Percentiles rank a stretch among this genome's conserved stretches.
These are phyloP conservation scores for Diaporthe caulivora DNA, from an alignment of 2,329 filamentous ascomycete genomes.

Conservation along the genomic window DNA sequence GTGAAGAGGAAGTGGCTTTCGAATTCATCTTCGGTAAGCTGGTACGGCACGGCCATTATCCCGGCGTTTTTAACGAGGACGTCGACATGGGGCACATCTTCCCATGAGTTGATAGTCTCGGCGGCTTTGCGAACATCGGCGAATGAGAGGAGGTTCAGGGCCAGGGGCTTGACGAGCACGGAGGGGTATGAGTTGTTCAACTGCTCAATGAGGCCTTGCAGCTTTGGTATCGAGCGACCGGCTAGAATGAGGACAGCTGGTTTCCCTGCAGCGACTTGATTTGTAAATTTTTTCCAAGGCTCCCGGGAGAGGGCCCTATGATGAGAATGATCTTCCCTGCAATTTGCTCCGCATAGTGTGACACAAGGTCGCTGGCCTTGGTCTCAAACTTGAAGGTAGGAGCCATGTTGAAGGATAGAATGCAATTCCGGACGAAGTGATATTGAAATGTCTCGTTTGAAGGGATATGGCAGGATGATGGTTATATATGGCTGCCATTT, in stretches of 20 bases:
- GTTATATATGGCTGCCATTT: neutral
- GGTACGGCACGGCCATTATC: slow-evolving; percentile 26
- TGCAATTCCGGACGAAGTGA: neutral
- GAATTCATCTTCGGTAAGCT: slow-evolving; percentile 13
- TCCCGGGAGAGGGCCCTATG: neutral
- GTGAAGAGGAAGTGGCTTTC: slow-evolving; percentile 25
- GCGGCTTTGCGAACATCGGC: slow-evolving; percentile 21
- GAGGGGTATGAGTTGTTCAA: neutral
- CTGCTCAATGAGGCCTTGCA: neutral
- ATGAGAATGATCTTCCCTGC: neutral
- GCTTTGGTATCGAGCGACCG: slow-evolving; percentile 1
- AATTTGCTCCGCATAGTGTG: neutral
- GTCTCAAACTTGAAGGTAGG: neutral
- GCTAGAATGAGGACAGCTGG: slow-evolving; percentile 17
- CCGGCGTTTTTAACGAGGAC: slow-evolving; percentile 34
- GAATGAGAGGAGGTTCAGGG: slow-evolving; percentile 22
- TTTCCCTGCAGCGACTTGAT: slow-evolving; percentile 7
- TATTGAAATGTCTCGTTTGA: too few relatives aligned
- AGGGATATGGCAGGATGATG: neutral
- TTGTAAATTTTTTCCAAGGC: neutral
- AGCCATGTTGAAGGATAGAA: neutral
- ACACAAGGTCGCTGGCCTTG: slow-evolving; percentile 4
- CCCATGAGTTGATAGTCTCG: slow-evolving; percentile 17
- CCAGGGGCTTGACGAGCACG: neutral
- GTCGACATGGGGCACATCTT: slow-evolving; percentile 25